Evolutionary conservation across 106 monocot genomes (phyloP).

Genomic region (Dendrobium nobile): DNA sequence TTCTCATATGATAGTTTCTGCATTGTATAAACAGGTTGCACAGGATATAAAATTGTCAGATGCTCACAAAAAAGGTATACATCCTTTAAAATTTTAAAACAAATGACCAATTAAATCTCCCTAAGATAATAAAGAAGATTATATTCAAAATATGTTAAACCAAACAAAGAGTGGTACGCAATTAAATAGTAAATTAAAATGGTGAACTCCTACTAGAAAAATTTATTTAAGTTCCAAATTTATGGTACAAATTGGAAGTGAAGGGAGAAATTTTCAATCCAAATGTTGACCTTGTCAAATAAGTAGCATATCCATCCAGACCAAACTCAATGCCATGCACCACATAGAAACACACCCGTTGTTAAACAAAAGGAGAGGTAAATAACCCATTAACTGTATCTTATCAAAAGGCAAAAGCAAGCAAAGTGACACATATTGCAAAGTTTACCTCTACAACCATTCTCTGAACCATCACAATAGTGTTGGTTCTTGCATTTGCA

Average conservation of each 20-base stretch:
- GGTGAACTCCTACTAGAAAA: not conserved
- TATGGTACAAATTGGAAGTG: not conserved
- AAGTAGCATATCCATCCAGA: not conserved
- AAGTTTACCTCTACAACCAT: constrained; percentile 53
- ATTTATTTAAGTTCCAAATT: not conserved
- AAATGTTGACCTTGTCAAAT: not conserved
- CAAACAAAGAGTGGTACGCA: not conserved
- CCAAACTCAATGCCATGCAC: not conserved
- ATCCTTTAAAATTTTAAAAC: not conserved
- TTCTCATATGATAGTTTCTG: not conserved
- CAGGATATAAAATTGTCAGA: not conserved
- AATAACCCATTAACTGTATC: not conserved
- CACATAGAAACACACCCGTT: not conserved
- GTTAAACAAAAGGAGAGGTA: not conserved
- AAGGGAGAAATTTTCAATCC: not conserved
- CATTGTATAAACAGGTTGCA: not conserved
- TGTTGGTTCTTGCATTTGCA: constrained; percentile 55
- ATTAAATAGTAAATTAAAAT: not conserved
- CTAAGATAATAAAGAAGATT: not conserved
- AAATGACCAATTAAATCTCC: not conserved
- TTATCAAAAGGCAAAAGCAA: constrained; percentile 1
- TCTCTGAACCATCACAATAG: constrained; percentile 41
- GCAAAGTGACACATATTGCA: not conserved
- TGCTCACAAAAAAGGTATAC: not conserved
- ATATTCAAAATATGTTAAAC: not conserved